Conservation (phyloP, 176 grass and related monocot genomes). For the Musa troglodytarum region DNA sequence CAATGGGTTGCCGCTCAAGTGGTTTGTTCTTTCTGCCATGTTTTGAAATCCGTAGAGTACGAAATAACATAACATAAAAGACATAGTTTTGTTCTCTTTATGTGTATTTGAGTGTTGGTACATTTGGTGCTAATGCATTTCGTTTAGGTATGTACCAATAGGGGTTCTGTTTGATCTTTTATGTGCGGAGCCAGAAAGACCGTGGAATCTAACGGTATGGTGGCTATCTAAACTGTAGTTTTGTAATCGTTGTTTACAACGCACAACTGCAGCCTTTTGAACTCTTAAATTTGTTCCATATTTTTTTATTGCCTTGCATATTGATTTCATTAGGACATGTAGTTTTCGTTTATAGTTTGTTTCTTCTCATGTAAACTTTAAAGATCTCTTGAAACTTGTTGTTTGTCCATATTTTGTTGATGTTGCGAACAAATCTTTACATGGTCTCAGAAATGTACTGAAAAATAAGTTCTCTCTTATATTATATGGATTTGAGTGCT, state of each 20-base stretch:
- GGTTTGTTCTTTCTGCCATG: slow-evolving; percentile 30
- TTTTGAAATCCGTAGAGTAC: not conserved
- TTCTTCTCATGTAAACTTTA: not conserved
- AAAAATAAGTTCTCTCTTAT: too few species aligned
- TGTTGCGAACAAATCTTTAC: too few species aligned
- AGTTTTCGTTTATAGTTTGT: not conserved
- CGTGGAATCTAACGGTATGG: slow-evolving; percentile 96
- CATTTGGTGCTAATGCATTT: slow-evolving; percentile 9
- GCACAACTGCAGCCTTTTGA: not conserved
- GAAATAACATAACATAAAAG: too few species aligned
- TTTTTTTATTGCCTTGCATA: not conserved
- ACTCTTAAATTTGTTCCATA: not conserved
- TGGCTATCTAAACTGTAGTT: not conserved
- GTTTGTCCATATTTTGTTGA: too few species aligned
- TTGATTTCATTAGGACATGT: too few species aligned
- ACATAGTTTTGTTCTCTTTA: not conserved
- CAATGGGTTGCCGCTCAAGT: slow-evolving; percentile 86
- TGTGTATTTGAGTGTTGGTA: not conserved
- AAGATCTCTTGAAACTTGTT: too few species aligned
- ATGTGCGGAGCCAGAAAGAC: slow-evolving; percentile 87
- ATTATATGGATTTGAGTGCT: too few species aligned
- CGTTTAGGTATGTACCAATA: slow-evolving; percentile 80
- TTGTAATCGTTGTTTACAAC: not conserved
- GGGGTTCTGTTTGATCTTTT: slow-evolving; percentile 95
- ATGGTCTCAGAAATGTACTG: too few species aligned